Evolutionary conservation across 1,284 basidiomycete species (phyloP).

Genomic region (Mycena citricolor): DNA sequence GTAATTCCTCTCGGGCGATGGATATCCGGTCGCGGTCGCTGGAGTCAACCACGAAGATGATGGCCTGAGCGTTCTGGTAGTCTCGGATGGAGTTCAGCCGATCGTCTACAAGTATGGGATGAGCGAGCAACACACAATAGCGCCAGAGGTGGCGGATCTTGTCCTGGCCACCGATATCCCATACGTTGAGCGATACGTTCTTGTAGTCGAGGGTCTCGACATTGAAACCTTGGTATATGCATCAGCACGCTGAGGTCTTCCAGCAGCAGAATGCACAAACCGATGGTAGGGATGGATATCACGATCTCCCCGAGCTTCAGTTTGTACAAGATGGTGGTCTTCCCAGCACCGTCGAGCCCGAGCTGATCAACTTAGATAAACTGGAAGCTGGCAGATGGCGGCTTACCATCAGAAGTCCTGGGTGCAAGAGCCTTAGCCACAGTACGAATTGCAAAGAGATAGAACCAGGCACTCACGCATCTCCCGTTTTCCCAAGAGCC

Average conservation of each 20-base stretch:
- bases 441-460: too few species aligned
- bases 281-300: constrained; percentile 96
- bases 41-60: constrained; percentile 92
- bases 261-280: constrained; percentile 30
- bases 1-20: constrained; percentile 93
- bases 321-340: constrained; percentile 98
- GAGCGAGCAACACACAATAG: too few species aligned
- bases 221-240: constrained; percentile 81
- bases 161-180: constrained; percentile 99
- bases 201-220: constrained; percentile 99
- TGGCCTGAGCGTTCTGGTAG: constrained; percentile 96
- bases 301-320: constrained; percentile 98
- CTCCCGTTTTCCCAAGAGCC: constrained; percentile 98
- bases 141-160: constrained; percentile 98
- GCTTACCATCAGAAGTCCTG: too few species aligned
- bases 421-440: too few species aligned
- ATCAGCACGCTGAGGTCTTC: constrained; percentile 8
- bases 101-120: too few species aligned
- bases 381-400: too few species aligned
- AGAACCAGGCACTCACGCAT: constrained; percentile 91
- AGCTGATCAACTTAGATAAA: too few species aligned
- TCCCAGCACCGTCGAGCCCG: constrained; percentile 92
- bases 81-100: too few species aligned
- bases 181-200: constrained; percentile 99
- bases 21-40: constrained; percentile 93